phyloP scores from a whole-genome alignment of 164 flowering plant genomes.

The Umbellularia californica region DNA sequence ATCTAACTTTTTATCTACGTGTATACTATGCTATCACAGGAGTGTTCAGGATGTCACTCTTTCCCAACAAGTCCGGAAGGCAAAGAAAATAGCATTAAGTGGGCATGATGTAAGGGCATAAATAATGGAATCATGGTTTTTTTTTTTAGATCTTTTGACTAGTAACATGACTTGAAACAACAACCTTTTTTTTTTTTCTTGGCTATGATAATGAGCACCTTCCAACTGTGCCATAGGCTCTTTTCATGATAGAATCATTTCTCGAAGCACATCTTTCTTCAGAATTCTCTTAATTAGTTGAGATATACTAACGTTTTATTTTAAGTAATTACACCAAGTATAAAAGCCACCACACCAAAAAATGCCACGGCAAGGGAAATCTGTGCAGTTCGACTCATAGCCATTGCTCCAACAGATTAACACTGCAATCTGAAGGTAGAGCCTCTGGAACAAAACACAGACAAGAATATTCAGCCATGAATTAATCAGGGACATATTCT shows the following conservation, averaged over 20 bases:
- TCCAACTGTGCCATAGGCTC: no score
- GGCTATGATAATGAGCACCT: no score
- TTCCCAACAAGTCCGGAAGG: neutral
- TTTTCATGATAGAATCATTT: no score
- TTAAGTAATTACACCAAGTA: slow-evolving; percentile 61
- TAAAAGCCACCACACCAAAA: slow-evolving; percentile 43
- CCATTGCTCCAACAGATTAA: slow-evolving; percentile 13
- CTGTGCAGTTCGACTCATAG: slow-evolving; percentile 17
- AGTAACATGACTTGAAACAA: no score
- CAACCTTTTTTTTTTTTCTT: no score
- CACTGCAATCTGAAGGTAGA: neutral
- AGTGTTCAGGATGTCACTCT: neutral
- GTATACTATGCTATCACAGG: neutral
- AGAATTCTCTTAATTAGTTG: neutral
- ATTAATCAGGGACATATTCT: neutral
- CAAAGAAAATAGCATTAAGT: neutral
- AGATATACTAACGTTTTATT: slow-evolving; percentile 47
- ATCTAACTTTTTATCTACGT: neutral
- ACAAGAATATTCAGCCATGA: neutral
- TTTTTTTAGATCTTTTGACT: no score
- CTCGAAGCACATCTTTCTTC: neutral
- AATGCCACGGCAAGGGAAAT: slow-evolving; percentile 34
- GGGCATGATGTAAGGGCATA: neutral
- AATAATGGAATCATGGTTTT: neutral
- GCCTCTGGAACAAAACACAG: slow-evolving; percentile 3